These are phyloP conservation scores for Cyberlindnera mycetangii DNA, from an alignment of 805 yeast genomes.

Conservation along the genomic window DNA sequence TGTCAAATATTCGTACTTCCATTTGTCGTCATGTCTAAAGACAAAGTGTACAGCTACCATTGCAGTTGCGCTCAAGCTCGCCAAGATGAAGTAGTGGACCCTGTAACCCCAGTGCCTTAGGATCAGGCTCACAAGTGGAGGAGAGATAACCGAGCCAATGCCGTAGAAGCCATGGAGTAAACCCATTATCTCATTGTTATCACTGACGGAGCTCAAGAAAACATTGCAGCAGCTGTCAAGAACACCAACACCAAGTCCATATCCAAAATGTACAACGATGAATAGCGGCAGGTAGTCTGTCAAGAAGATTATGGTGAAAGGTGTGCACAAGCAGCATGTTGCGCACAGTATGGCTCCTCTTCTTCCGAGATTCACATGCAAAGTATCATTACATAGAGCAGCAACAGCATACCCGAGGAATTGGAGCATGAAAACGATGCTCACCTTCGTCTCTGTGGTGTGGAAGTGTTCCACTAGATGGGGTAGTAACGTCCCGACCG, in stretches of 20 bases:
- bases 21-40: slow-evolving; percentile 42
- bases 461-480: slow-evolving; percentile 45
- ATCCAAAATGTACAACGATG: slow-evolving; percentile 36
- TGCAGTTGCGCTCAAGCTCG: slow-evolving; percentile 23
- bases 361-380: slow-evolving; percentile 46
- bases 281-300: slow-evolving; percentile 39
- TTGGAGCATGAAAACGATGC: slow-evolving; percentile 50
- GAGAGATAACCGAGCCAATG: slow-evolving; percentile 66
- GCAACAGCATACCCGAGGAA: slow-evolving; percentile 53
- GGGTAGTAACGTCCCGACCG: slow-evolving; percentile 59
- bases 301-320: slow-evolving; percentile 37
- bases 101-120: slow-evolving; percentile 28
- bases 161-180: slow-evolving; percentile 69
- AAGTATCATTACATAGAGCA: slow-evolving; percentile 44
- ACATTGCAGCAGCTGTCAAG: slow-evolving; percentile 54
- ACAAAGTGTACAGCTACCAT: slow-evolving; percentile 34
- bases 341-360: slow-evolving; percentile 42
- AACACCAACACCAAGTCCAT: slow-evolving; percentile 57
- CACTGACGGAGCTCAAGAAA: slow-evolving; percentile 44
- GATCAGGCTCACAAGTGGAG: slow-evolving; percentile 54
- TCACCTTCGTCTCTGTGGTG: slow-evolving; percentile 46
- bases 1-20: slow-evolving; percentile 30
- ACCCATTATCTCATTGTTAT: slow-evolving; percentile 59
- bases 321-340: slow-evolving; percentile 31
- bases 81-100: slow-evolving; percentile 8